These are phyloP conservation scores for Cladosporium cucumerinum DNA, from an alignment of 2,329 filamentous ascomycete genomes.

Conservation along the genomic window DNA sequence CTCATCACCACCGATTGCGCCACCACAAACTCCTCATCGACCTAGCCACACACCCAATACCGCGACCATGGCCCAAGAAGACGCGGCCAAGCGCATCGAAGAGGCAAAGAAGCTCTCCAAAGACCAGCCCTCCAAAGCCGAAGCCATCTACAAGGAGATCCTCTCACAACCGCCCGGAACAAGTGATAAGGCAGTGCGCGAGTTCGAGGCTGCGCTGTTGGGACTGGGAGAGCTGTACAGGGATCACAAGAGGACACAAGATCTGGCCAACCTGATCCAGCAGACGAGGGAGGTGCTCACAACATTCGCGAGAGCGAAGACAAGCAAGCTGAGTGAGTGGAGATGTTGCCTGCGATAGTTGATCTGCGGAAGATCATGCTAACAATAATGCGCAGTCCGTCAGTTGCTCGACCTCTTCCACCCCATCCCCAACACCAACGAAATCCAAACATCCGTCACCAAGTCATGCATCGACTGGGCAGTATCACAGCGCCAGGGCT, in stretches of 20 bases:
- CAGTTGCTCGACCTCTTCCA: slow-evolving; percentile 95
- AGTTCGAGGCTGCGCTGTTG: slow-evolving; percentile 87
- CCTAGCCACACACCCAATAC: background rate
- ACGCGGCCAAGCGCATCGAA: slow-evolving; percentile 66
- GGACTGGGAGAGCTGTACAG: slow-evolving; percentile 89
- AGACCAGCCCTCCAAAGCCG: slow-evolving; percentile 77
- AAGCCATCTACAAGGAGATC: slow-evolving; percentile 84
- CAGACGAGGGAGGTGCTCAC: slow-evolving; percentile 88
- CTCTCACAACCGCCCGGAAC: slow-evolving; percentile 79
- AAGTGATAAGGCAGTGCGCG: slow-evolving; percentile 80
- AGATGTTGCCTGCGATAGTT: background rate
- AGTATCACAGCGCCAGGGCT: slow-evolving; percentile 86
- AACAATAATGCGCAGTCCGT: slow-evolving; percentile 57
- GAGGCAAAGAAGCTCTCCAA: slow-evolving; percentile 84
- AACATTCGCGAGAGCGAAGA: slow-evolving; percentile 98
- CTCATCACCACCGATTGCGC: background rate
- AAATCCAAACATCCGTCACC: slow-evolving; percentile 90
- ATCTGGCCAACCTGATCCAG: slow-evolving; percentile 84
- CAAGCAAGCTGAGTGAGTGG: slow-evolving; percentile 86
- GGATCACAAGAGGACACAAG: slow-evolving; percentile 76
- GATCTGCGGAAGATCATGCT: slow-evolving; percentile 37
- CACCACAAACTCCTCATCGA: background rate
- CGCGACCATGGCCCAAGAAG: slow-evolving; percentile 46
- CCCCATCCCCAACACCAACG: slow-evolving; percentile 88
- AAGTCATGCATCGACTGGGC: slow-evolving; percentile 99